Conservation (phyloP, 345 rosid genomes). For the Linum usitatissimum region DNA sequence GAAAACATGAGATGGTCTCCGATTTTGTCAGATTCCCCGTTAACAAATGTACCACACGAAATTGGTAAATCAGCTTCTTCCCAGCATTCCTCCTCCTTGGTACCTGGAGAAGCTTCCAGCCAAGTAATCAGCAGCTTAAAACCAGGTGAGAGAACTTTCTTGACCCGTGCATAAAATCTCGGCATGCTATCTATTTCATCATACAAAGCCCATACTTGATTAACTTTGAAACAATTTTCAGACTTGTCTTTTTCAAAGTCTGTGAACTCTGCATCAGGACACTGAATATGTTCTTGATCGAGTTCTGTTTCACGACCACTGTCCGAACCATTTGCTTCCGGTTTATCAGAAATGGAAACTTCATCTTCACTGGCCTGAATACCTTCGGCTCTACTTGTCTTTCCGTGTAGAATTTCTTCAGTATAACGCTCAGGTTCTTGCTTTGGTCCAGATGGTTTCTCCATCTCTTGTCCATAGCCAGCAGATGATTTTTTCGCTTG, state of each 20-base stretch:
- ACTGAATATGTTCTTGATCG: constrained; percentile 15
- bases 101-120: constrained; percentile 51
- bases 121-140: constrained; percentile 62
- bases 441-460: constrained; percentile 14
- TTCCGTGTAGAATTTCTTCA: constrained; percentile 18
- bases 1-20: constrained; percentile 55
- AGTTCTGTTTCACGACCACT: constrained; percentile 13
- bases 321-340: constrained; percentile 5
- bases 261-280: constrained; percentile 65
- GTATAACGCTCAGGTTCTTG: constrained; percentile 17
- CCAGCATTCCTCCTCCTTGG: constrained; percentile 29
- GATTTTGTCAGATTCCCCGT: constrained; percentile 28
- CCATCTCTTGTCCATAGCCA: constrained; percentile 14
- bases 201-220: constrained; percentile 82
- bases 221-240: constrained; percentile 42
- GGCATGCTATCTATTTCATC: constrained; percentile 76
- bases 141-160: constrained; percentile 39
- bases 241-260: constrained; percentile 44
- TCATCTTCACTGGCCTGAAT: constrained; percentile 21
- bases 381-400: constrained; percentile 18
- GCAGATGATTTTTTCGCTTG: constrained; percentile 17
- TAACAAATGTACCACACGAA: constrained; percentile 51
- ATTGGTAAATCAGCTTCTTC: constrained; percentile 36
- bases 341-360: constrained; percentile 6
- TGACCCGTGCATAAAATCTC: constrained; percentile 53